Percentiles rank a stretch among this genome's conserved stretches.
Conservation (phyloP, 768 basidiomycete genomes). For the Naganishia friedmannii region DNA sequence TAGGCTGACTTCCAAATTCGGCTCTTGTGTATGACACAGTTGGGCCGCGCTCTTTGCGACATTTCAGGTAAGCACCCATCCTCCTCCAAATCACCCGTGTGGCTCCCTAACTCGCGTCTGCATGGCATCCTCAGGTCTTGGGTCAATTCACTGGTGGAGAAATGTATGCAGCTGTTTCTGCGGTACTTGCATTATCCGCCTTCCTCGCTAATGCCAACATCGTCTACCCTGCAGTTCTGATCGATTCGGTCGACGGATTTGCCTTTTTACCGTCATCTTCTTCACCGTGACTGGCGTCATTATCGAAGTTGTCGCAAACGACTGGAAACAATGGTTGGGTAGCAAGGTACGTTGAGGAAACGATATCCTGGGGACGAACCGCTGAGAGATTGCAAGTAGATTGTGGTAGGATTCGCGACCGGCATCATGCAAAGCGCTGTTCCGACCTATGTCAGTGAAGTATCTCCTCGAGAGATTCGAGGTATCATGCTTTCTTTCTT, state of each 20-base stretch:
- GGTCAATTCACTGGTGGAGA: slow-evolving; percentile 22
- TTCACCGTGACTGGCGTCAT: slow-evolving; percentile 32
- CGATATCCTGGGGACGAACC: not conserved
- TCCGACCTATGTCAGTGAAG: slow-evolving; percentile 35
- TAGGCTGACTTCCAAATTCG: no score
- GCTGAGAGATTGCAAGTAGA: slow-evolving; percentile 8
- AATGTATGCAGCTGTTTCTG: not conserved
- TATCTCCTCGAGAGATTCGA: slow-evolving; percentile 33
- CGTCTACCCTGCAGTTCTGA: slow-evolving; percentile 6
- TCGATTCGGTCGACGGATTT: slow-evolving; percentile 29
- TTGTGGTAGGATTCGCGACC: slow-evolving; percentile 35
- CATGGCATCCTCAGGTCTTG: not conserved
- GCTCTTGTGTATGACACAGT: not conserved
- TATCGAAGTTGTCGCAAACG: slow-evolving; percentile 32
- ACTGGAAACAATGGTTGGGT: slow-evolving; percentile 31
- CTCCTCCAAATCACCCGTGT: no score
- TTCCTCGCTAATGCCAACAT: not conserved
- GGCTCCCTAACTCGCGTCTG: no score
- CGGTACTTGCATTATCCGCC: not conserved
- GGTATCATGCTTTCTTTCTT: slow-evolving; percentile 32
- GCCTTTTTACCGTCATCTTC: slow-evolving; percentile 31
- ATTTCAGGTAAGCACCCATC: slow-evolving; percentile 26
- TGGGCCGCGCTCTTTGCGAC: slow-evolving; percentile 25
- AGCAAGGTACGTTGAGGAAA: slow-evolving; percentile 15
- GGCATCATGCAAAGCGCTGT: slow-evolving; percentile 35